phyloP scores from a whole-genome alignment of 2,329 filamentous ascomycete genomes.

The Botryotinia globosa region DNA sequence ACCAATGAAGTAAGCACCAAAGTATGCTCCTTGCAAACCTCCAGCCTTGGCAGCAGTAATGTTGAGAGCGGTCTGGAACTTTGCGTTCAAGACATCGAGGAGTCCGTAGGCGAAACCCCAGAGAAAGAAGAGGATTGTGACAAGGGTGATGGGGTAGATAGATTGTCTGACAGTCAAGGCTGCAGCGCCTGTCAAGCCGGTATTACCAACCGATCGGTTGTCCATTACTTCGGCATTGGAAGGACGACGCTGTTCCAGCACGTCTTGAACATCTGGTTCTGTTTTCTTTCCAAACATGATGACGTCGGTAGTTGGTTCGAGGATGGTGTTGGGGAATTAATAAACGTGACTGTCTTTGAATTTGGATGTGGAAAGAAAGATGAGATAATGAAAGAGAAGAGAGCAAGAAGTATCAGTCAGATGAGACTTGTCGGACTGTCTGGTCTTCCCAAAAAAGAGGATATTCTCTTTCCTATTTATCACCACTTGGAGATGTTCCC shows the following conservation, averaged over 20 bases:
- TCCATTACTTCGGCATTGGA: constrained; percentile 2
- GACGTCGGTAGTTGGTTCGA: neutral
- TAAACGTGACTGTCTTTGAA: neutral
- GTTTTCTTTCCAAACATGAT: constrained; percentile 16
- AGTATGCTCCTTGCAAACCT: constrained; percentile 69
- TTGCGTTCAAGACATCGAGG: constrained; percentile 70
- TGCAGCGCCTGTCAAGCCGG: constrained; percentile 4
- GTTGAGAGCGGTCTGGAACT: constrained; percentile 54
- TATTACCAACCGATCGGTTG: neutral
- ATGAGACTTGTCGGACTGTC: neutral
- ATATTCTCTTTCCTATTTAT: constrained; percentile 13
- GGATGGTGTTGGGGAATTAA: neutral
- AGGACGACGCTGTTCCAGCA: neutral
- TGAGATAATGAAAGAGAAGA: neutral
- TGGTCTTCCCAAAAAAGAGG: neutral
- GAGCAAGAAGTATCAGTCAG: neutral
- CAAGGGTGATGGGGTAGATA: constrained; percentile 20
- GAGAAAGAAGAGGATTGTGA: constrained; percentile 18
- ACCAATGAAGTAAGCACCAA: constrained; percentile 67
- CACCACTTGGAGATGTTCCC: neutral
- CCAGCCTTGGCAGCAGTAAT: constrained; percentile 57
- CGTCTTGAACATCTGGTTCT: neutral
- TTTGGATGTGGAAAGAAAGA: neutral
- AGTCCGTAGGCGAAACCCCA: constrained; percentile 66
- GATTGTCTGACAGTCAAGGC: constrained; percentile 16